A percentile compares a stretch with the other conserved stretches of the same genome.
Evolutionary conservation across 176 grass and related monocot genomes (phyloP).

Genomic region (Elymus sibiricus): DNA sequence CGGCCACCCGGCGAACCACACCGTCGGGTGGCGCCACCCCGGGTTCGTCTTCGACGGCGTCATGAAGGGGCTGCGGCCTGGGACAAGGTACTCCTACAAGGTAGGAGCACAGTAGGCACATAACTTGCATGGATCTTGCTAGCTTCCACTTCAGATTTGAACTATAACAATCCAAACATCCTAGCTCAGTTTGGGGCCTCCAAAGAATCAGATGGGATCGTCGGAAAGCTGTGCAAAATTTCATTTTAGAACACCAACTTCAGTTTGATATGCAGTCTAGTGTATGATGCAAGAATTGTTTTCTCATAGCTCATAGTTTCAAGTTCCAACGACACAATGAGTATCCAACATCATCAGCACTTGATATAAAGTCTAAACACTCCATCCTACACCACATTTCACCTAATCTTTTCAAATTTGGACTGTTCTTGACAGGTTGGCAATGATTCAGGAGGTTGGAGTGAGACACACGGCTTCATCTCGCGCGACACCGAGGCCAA

Average conservation of each 20-base stretch:
- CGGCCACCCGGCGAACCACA: slow-evolving; percentile 59
- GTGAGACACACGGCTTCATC: slow-evolving; percentile 68
- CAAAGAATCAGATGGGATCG: no score
- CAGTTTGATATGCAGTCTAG: not conserved
- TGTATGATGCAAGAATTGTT: not conserved
- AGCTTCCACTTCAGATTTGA: no score
- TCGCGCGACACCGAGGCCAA: slow-evolving; percentile 73
- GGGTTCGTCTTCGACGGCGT: slow-evolving; percentile 86
- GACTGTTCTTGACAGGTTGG: slow-evolving; percentile 56
- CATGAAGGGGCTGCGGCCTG: slow-evolving; percentile 60
- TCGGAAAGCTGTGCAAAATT: no score
- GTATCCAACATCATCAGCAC: not conserved
- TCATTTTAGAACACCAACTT: not conserved
- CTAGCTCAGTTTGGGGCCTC: no score
- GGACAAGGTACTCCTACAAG: slow-evolving; percentile 80
- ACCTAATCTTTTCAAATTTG: not conserved
- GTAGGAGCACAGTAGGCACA: slow-evolving; percentile 17
- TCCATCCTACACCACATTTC: not conserved
- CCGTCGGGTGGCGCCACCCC: slow-evolving; percentile 85
- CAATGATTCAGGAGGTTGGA: slow-evolving; percentile 73
- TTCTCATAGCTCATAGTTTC: not conserved
- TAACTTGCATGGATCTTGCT: no score
- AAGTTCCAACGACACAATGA: not conserved
- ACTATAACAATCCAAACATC: no score
- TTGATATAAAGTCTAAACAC: not conserved